A percentile compares a stretch with the other conserved stretches of the same genome.
phyloP scores from a whole-genome alignment of 164 flowering plant genomes.

The Sedum album region DNA sequence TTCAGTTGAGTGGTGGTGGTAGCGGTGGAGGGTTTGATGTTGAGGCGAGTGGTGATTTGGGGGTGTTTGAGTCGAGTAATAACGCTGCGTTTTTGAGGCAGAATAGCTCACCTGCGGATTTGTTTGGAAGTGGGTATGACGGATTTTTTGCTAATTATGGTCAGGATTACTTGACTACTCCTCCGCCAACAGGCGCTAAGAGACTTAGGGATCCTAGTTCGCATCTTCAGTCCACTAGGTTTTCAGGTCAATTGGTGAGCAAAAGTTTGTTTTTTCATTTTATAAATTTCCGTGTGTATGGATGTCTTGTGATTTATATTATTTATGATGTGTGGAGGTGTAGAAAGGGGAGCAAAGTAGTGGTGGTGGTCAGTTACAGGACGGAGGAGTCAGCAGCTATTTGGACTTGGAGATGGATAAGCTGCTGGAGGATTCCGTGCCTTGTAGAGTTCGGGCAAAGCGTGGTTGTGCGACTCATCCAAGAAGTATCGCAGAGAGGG shows the following conservation, averaged over 20 bases:
- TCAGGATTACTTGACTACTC: slow-evolving; percentile 21
- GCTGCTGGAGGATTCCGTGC: slow-evolving; percentile 56
- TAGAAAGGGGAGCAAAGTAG: slow-evolving; percentile 37
- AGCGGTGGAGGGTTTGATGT: background rate
- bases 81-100: slow-evolving; percentile 30
- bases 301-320: background rate
- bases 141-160: slow-evolving; percentile 31
- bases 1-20: slow-evolving; percentile 2
- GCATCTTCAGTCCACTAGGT: slow-evolving; percentile 10
- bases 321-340: background rate
- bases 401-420: slow-evolving; percentile 40
- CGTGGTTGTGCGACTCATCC: slow-evolving; percentile 89
- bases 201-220: slow-evolving; percentile 28
- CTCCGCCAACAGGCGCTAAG: slow-evolving; percentile 19
- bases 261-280: background rate
- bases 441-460: slow-evolving; percentile 65
- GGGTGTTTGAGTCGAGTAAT: slow-evolving; percentile 9
- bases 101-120: slow-evolving; percentile 61
- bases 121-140: slow-evolving; percentile 28
- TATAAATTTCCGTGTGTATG: background rate
- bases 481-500: slow-evolving; percentile 82
- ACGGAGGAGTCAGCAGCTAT: slow-evolving; percentile 13
- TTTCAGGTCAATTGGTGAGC: slow-evolving; percentile 25
- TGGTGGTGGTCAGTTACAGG: slow-evolving; percentile 8
- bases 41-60: slow-evolving; percentile 11